These are phyloP conservation scores for Tubosaeta sp. DNA, from an alignment of 768 basidiomycete genomes.

Conservation along the genomic window DNA sequence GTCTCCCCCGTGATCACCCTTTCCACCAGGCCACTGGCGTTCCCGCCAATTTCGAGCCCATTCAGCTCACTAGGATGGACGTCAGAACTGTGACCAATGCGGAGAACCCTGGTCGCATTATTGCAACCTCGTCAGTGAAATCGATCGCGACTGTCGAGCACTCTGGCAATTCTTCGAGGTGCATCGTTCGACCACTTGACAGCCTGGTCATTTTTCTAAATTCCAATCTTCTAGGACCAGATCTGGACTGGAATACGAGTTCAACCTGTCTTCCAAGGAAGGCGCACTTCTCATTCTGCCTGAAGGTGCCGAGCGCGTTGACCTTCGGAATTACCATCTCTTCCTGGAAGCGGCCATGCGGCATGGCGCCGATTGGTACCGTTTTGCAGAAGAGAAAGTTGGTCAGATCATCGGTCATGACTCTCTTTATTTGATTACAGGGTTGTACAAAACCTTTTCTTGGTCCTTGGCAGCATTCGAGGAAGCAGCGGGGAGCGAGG, in stretches of 20 bases:
- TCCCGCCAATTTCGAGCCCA: constrained; percentile 24
- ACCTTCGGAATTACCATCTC: constrained; percentile 16
- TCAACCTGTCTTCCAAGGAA: no score
- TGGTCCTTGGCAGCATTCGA: no score
- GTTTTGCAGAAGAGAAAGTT: neutral
- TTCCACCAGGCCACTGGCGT: constrained; percentile 12
- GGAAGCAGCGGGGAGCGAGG: no score
- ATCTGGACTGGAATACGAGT: no score
- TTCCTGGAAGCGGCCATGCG: constrained; percentile 17
- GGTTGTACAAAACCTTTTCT: constrained; percentile 5
- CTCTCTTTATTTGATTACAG: constrained; percentile 28
- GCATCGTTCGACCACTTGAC: neutral
- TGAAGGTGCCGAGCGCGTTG: constrained; percentile 21
- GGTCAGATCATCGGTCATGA: constrained; percentile 19
- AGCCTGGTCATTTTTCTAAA: no score
- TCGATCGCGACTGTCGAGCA: neutral
- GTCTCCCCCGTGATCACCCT: constrained; percentile 15
- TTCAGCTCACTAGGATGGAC: constrained; percentile 9
- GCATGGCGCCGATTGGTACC: constrained; percentile 8
- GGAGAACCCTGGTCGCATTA: constrained; percentile 5
- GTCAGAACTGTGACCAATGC: constrained; percentile 1
- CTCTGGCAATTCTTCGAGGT: neutral
- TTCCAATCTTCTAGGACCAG: no score
- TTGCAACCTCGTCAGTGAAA: constrained; percentile 5
- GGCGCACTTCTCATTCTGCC: constrained; percentile 28